Base-by-base conservation (phyloP, 768 basidiomycete species). In the Calocera cornea region DNA sequence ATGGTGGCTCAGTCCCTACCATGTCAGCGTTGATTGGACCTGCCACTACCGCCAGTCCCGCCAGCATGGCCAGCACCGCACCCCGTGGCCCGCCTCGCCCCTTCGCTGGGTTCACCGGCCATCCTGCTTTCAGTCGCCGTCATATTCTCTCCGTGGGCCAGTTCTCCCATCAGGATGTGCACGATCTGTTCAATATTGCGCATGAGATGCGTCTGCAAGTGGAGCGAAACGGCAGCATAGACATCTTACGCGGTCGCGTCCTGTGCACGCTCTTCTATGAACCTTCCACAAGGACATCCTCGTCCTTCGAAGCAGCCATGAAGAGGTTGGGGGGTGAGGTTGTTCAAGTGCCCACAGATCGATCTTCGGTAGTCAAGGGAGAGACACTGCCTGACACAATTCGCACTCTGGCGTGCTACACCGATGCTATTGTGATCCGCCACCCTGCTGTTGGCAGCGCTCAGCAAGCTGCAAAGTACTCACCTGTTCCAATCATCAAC, bases 301-400 rank as follows among this genome's bases (percentile, higher is more conserved):
- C 89, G 2, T 97, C 95, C 10, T 99, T 99, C 73, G 95, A 99
- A 75, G 89, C 95, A 1, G 97, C 97, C 12, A 99, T 98, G 97
- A 95, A 97, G 77, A 86, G 97, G 64, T 93, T 93, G 73, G 97
- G 97, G 31, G 97, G 97, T 22, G 86, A 95, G 73, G 95, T 97
- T 41, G 87, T 97, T n/a, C 83, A 88, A 67, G 83, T 97, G 67
- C 83, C 83, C 44, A 84, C 84, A 1, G 90, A 92, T 65, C 82
- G 83, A 1, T 95, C 94, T 2, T 97, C 93, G 0, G 92, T 97
- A 49, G 80, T 83, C 71, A 99, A 98, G 79, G 97, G 97, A 40
- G 97, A 99, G 79, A 88, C 86, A 0, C 79, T 99, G 44, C 85
- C 91, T 22, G 97, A 98, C 75, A 98, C 95, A 0, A 83, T 99